Conservation (phyloP, 345 rosid genomes). For the Linum trigynum region DNA sequence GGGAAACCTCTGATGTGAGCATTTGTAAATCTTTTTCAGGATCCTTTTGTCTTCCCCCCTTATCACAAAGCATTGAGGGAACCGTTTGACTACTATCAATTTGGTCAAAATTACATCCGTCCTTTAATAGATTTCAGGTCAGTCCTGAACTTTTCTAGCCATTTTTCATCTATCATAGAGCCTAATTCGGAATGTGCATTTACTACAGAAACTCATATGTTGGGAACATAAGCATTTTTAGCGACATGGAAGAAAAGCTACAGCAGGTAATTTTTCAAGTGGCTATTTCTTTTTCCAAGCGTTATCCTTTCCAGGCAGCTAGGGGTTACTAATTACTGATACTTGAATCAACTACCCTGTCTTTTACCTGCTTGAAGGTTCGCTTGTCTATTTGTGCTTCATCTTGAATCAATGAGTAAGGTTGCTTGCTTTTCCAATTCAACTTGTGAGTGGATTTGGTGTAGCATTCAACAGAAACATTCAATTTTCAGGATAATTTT, state of each 20-base stretch:
- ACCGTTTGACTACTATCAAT: slow-evolving; percentile 88
- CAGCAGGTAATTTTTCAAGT: slow-evolving; percentile 38
- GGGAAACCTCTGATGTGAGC: slow-evolving; percentile 18
- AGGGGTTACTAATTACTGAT: neutral
- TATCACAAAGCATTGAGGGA: slow-evolving; percentile 83
- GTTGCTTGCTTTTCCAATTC: too few relatives aligned
- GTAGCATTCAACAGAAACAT: too few relatives aligned
- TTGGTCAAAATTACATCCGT: slow-evolving; percentile 89
- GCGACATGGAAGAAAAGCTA: slow-evolving; percentile 66
- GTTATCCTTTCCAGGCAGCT: neutral
- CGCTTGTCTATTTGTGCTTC: too few relatives aligned
- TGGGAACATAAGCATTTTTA: slow-evolving; percentile 60
- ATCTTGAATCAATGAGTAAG: too few relatives aligned
- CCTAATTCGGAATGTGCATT: neutral
- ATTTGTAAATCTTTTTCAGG: slow-evolving; percentile 39
- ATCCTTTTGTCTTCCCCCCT: slow-evolving; percentile 62
- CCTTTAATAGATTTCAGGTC: slow-evolving; percentile 82
- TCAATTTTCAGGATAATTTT: too few relatives aligned
- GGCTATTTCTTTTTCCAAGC: neutral
- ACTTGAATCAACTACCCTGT: neutral
- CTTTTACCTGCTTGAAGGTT: too few relatives aligned
- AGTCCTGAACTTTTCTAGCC: slow-evolving; percentile 19
- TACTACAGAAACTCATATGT: slow-evolving; percentile 70
- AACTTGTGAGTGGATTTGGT: too few relatives aligned
- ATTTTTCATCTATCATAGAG: neutral